Base-by-base conservation (phyloP, 2,329 filamentous ascomycete species). In the Chaetomium globosum region DNA sequence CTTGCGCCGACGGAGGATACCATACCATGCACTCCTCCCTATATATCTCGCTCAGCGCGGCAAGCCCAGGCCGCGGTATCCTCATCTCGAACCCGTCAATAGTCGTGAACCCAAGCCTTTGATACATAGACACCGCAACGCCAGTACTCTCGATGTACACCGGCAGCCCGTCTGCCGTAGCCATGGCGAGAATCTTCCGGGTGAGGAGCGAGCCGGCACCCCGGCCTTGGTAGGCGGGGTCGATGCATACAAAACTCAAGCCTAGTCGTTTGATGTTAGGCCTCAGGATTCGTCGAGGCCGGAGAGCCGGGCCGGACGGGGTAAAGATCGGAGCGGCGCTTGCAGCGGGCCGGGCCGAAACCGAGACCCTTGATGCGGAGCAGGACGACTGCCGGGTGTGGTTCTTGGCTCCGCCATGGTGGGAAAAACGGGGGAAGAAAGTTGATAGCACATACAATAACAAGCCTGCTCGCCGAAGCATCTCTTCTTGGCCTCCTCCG, bases 141-240 rank as follows among this genome's bases (percentile, higher is more conserved):
- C 74, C 74, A 21, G 77, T 80, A 23, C 76, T 77, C 65, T 80
- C 78, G 16, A 80, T 69, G 55, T 80, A 75, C 6, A 78, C 73
- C 12, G 75, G 72, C 60, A 77, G 69, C 16, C 71, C 69, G 12
- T 77, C 75, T 16, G 64, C 71, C 10, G 70, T 69, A 1, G 78
- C 79, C 63, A 73, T 66, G 5, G 73, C 68, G 58, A 77, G 72
- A n/a, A 80, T 73, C 31, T 67, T 69, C 51, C 73, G 64, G 23
- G 78, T 71, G 26, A 80, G 72, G 23, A 67, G 60, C 28, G 75
- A 74, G 6, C 76, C 79, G 26, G 75, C 76, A 43, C 79, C 78
- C 61, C 68, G 74, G 13, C 77, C 73, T 30, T 74, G 73, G 65
- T 74, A 77, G 39, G 66, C 67, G 23, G 76, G 76, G 67, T 77